A percentile compares a stretch with the other conserved stretches of the same genome.
phyloP scores from a whole-genome alignment of 441 rosid genomes.

The Daphne laureola region DNA sequence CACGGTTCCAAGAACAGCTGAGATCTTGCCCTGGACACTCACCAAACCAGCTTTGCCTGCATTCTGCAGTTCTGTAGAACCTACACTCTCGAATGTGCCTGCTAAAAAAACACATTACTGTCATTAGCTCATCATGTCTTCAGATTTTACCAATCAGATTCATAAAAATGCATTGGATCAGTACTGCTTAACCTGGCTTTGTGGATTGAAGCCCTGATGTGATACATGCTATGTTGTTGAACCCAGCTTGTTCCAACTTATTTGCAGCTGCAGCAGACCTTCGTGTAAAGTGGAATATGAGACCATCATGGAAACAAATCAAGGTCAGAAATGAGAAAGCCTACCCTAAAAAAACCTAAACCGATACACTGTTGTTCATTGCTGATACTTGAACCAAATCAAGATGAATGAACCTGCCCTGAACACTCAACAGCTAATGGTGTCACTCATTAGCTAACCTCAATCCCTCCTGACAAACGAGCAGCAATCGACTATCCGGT shows the following conservation, averaged over 20 bases:
- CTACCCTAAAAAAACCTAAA: too few species aligned
- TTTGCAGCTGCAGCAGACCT: slow-evolving; percentile 89
- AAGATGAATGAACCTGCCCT: too few species aligned
- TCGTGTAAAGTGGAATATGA: slow-evolving; percentile 15
- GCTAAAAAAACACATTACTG: slow-evolving; percentile 7
- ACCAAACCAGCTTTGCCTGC: slow-evolving; percentile 94
- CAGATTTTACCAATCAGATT: background rate
- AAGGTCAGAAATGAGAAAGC: too few species aligned
- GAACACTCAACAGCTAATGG: background rate
- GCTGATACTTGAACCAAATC: too few species aligned
- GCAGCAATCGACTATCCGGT: slow-evolving; percentile 56
- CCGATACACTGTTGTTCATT: too few species aligned
- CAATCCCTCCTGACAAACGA: slow-evolving; percentile 93
- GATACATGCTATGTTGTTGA: slow-evolving; percentile 59
- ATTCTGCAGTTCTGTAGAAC: slow-evolving; percentile 59
- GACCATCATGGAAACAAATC: too few species aligned
- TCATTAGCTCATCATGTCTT: background rate
- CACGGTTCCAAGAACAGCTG: slow-evolving; percentile 87
- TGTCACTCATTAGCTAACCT: slow-evolving; percentile 49
- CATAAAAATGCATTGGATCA: background rate
- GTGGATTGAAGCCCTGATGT: slow-evolving; percentile 88
- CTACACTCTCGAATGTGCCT: slow-evolving; percentile 79
- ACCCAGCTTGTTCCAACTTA: slow-evolving; percentile 74
- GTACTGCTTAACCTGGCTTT: slow-evolving; percentile 60
- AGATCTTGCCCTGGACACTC: slow-evolving; percentile 85